Base-by-base conservation (phyloP, 371 early-diverging fungal species). In the Haplosporangium sp. region DNA sequence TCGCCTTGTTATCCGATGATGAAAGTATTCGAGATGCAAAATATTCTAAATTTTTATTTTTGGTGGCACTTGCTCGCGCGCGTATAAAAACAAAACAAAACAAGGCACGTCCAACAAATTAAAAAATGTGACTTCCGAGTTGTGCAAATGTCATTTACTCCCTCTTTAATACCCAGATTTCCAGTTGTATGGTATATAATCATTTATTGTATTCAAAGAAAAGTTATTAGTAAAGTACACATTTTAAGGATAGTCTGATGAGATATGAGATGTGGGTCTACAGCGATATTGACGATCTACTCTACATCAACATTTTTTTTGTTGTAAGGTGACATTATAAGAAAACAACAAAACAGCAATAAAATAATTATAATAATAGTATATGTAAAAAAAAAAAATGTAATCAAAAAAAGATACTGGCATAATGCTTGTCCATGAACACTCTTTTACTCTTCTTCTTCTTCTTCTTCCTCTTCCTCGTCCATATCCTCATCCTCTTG, bases 391-490 rank as follows among this genome's bases (percentile, higher is more conserved):
- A 17, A 50, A 17, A 50, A 17, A 50, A 17, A 50, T 0, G 19
- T 50, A 20, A 10, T 6, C 9, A 53, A 39, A 38, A 58, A 17
- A 11, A 37, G 1, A 38, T 9, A 37, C 39, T 27, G 35, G 57
- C 6, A 5, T 3, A 27, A 27, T 3, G 57, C 44, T 42, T 27
- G 27, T 5, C 15, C 40, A 0, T 55, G 15, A 27, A 44, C n/a
- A 9, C 39, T 38, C 13, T 19, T 34, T 37, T 37, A 19, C 39
- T 39, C 58, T 2, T 56, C 56, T 47, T 68, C 65, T 7, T 70
- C 66, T 27, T 78, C 74, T 19, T 64, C 79, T 2, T 60, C 79
- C 4, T 64, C 74, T 20, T 64, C 79, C 15, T 50, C 64, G 3
- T 71, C 68, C 20, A 71, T 10, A 38, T 35, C 38, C 8, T 69